Evolutionary conservation across 2,329 filamentous ascomycete species (phyloP), one percentile per base, ranked within the genome.

Genomic region (Colletotrichum tropicale): DNA sequence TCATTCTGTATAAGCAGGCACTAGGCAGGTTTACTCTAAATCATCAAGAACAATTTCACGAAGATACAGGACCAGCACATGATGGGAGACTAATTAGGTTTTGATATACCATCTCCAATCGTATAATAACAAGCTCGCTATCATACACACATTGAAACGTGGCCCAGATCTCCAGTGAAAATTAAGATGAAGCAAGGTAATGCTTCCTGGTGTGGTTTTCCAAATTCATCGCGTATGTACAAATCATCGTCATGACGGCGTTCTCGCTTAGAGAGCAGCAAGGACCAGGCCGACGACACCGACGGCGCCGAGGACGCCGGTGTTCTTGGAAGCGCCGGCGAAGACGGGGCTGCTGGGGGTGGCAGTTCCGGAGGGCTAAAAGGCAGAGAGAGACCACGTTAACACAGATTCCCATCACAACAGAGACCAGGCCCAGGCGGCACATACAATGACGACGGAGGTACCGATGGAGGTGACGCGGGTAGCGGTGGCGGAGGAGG

Each of bases 401-500:
- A 70, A 66, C 43, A 71, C 12, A 30, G 7, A 15, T 67, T 62
- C 21, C 16, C 43, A 28, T 43, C 32, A 74, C 56, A 70, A 2
- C 67, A 71, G 52, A 71, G 60, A 74, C 71, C 67, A 74, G 24
- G 52, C 61, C 71, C 71, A 71, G 67, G 52, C 71, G 67, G 24
- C 60, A 71, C 71, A 71, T 74, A 66, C 71, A 61, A 71, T 71
- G 58, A 66, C 60, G 52, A 74, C 65, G 48, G 67, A 66, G 34
- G 71, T 71, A n/a, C 71, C 71, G 61, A 71, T 71, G 52, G 71
- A 66, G 24, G 61, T 70, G 71, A 36, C 26, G 48, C 66, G 66
- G 66, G 66, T 70, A 15, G n/a, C 71, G n/a, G 48, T 66, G 48
- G 48, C 61, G 30, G 70, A 18, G 38, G 70, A 73, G 15, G 62